Base-by-base conservation (phyloP, 495 filamentous ascomycete species). In the Penicillium soppii region DNA sequence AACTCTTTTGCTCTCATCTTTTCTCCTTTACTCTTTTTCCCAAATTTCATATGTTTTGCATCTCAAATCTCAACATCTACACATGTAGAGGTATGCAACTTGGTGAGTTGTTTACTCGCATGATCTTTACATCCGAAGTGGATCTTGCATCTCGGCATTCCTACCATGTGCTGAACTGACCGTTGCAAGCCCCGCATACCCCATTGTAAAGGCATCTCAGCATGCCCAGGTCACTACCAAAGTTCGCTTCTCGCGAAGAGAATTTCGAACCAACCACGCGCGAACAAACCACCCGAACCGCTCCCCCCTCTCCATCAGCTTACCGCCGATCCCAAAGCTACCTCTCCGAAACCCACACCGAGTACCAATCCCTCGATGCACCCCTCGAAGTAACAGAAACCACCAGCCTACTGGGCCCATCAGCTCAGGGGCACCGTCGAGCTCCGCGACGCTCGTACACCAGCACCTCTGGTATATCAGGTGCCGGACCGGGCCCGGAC, bases 391-490 rank as follows among this genome's bases (percentile, higher is more conserved):
- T 63, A 9, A 56, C 54, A 3, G 72, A 75, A 57, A 70, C 65
- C 23, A 73, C 69, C 4, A 70, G 69, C 47, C 51, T 75, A 3
- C 50, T 75, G 12, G 65, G 61, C 0, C 48, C 67, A 10, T 3
- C 35, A 8, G 50, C 50, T 16, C 65, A 55, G 7, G 21, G 27
- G 12, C 53, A 56, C 0, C 57, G 65, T 22, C 50, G 55, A 10
- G 36, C 51, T n/a, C 68, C 65, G 3, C 62, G 57, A 9, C 69
- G 72, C 2, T 75, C 72, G 13, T 75, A 75, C 33, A 74, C 72
- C 37, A 75, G 62, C 38, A 61, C 62, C 15, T 73, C 72, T 0
- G 56, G 54, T 1, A 45, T 60, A 4, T 49, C 47, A 7, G 36
- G 26, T 12, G 67, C 67, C 10, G 67, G 68, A 0, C 58, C 63